Base-by-base conservation (phyloP, 495 filamentous ascomycete genomes). In the Penicillium paxilli region DNA sequence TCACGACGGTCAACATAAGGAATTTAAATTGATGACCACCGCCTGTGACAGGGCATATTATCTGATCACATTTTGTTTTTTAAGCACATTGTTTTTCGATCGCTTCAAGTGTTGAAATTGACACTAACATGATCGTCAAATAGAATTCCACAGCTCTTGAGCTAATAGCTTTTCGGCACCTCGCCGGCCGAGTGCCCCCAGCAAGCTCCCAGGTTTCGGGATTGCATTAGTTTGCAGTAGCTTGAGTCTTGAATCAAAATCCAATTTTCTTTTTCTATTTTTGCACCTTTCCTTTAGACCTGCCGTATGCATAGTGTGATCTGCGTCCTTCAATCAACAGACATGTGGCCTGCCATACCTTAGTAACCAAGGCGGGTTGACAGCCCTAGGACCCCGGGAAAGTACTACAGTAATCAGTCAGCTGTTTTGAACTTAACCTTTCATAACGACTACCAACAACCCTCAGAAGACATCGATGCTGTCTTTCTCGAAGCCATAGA, bases 1-100 rank as follows among this genome's bases (percentile, higher is more conserved):
- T 96, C 91, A 96, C 92, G 91, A 96, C 91, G 91, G 91, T 96
- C 91, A 89, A 87, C 92, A 89, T 93, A 96, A 84, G 65, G 73
- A 60, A 61, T 71, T 81, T 80, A 83, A 82, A 78, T 89, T 95
- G 90, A 92, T 92, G 90, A 93, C 79, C 87, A 77, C 77, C 58
- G 87, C 90, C 89, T 84, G 82, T 92, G 89, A 94, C 90, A 87
- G 77, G 90, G 90, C 87, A 74, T 75, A 26, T 62, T 66, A 79
- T 80, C 85, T 89, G 86, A 87, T 68, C 75, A 51, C 49, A 42
- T 45, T 54, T 42, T 32, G 21, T 49, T 35, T 33, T 24, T 49
- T 49, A 56, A 44, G 46, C 12, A 28, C 52, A 20, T 46, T 54
- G 26, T 44, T 45, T 48, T 51, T 55, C 33, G 46, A 44, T 60